phyloP scores from a whole-genome alignment of 805 yeast genomes.

The Ogataea saltuana region DNA sequence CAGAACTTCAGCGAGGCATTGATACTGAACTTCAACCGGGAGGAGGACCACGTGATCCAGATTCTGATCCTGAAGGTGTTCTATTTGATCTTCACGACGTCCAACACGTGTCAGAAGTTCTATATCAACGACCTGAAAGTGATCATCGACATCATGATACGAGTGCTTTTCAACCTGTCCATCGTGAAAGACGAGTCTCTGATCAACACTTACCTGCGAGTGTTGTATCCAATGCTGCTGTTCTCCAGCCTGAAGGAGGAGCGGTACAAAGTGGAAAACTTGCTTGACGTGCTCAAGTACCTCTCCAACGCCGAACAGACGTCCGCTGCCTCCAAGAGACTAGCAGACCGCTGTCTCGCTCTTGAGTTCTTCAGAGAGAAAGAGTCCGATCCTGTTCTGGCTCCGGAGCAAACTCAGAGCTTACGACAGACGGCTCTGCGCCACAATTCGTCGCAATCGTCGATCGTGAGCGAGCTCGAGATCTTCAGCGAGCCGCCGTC shows the following conservation, averaged over 20 bases:
- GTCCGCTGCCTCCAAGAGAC: conserved; percentile 40
- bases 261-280: conserved; percentile 57
- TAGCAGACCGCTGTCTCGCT: conserved; percentile 41
- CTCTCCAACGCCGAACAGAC: conserved; percentile 42
- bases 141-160: conserved; percentile 74
- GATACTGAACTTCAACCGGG: conserved; percentile 76
- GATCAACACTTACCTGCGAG: conserved; percentile 72
- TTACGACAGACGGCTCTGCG: conserved; percentile 8
- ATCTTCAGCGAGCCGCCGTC: conserved; percentile 14
- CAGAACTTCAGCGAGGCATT: conserved; percentile 66
- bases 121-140: conserved; percentile 86
- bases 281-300: conserved; percentile 51
- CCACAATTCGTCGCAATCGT: conserved; percentile 19
- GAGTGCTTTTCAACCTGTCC: conserved; percentile 75
- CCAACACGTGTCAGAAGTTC: conserved; percentile 62
- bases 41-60: conserved; percentile 66
- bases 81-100: conserved; percentile 69
- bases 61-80: conserved; percentile 78
- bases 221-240: conserved; percentile 67
- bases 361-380: conserved; percentile 21
- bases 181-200: conserved; percentile 52
- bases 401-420: not conserved
- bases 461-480: conserved; percentile 20
- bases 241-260: conserved; percentile 60
- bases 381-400: conserved; percentile 1